Percentiles rank a stretch among this genome's conserved stretches.
Conservation (phyloP, 148 eudicot species). For the Nepenthes mirabilis region DNA sequence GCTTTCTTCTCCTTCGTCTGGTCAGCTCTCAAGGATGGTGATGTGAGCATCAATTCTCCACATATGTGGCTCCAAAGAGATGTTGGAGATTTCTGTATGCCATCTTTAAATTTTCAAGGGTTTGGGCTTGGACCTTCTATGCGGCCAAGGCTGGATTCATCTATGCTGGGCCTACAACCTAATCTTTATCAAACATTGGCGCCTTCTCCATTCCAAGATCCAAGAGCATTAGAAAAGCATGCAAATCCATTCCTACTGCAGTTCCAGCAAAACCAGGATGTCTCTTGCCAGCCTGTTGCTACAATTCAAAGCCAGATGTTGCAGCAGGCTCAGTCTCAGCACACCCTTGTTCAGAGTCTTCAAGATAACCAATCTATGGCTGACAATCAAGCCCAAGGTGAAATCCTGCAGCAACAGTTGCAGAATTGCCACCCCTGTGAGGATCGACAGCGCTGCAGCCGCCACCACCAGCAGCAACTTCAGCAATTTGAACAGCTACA, state of each 20-base stretch:
- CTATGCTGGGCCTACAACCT: slow-evolving; percentile 45
- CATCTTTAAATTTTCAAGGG: slow-evolving; percentile 62
- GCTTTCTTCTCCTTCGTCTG: slow-evolving; percentile 5
- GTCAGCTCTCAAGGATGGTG: slow-evolving; percentile 44
- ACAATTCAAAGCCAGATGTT: slow-evolving; percentile 27
- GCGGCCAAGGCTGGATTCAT: slow-evolving; percentile 63
- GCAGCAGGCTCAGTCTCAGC: slow-evolving; percentile 46
- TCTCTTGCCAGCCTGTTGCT: slow-evolving; percentile 19
- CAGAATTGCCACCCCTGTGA: slow-evolving; percentile 16
- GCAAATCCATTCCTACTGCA: slow-evolving; percentile 32
- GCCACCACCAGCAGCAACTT: slow-evolving; percentile 13
- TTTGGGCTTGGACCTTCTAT: slow-evolving; percentile 54
- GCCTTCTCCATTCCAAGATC: slow-evolving; percentile 56
- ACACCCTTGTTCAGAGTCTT: slow-evolving; percentile 23
- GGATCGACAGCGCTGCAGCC: slow-evolving; percentile 20
- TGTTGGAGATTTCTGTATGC: slow-evolving; percentile 27
- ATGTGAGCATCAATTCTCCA: slow-evolving; percentile 22
- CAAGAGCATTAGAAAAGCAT: slow-evolving; percentile 26
- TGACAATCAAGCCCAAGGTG: slow-evolving; percentile 28
- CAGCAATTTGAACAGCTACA: slow-evolving; percentile 22
- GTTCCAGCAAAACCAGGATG: slow-evolving; percentile 43
- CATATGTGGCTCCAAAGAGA: slow-evolving; percentile 66
- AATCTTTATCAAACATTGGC: slow-evolving; percentile 60
- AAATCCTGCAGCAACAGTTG: slow-evolving; percentile 44
- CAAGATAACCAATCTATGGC: slow-evolving; percentile 14